Evolutionary conservation across 1,284 basidiomycete species (phyloP), one percentile per base, ranked within the genome.

Genomic region (Boletellus sp.): DNA sequence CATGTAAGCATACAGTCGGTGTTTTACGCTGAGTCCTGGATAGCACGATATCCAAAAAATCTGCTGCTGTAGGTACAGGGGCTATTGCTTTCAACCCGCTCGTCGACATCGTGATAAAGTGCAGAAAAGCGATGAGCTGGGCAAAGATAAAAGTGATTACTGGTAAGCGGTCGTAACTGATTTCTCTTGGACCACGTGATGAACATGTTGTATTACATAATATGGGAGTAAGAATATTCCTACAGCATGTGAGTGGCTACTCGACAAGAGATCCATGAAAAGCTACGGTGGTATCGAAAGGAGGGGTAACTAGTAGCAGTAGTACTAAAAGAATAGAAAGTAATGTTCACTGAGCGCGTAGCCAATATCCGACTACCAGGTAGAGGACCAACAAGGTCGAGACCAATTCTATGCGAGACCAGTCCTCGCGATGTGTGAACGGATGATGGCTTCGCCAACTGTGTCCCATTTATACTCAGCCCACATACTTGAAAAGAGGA

Each of bases 21-120:
- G 96, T 98, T 78, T 97, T 97, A 61, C 96, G 79, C 75, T 93
- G 93, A 16, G 93, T 98, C 76, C 88, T 97, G 67, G 89, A 95
- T 69, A 95, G 68, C 19, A 95, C 89, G 56, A 96, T 95, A 73
- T 98, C 96, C 71, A 98, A 73, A 69, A 98, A 98, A 72, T 99
- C 95, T 30, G 84, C 77, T 60, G 96, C 91, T 42, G 92, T 96
- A 45, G 96, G 96, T 50, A 99, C 96, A 40, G 97, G 96, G 51
- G 97, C 91, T 67, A 99, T 99, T 50, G 89, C 85, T 77, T 97
- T 96, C 61, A 97, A 79, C 52, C 91, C 90, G 69, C 87, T 91
- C 50, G 89, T 88, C 66, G 89, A 89, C 89, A 91, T 91, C 57
- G 65, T 74, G 69, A 56, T 42, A 19, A 52, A 36, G 13, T 0